These are phyloP conservation scores for Diaporthe batatas DNA, from an alignment of 2,329 filamentous ascomycete genomes.

Conservation along the genomic window DNA sequence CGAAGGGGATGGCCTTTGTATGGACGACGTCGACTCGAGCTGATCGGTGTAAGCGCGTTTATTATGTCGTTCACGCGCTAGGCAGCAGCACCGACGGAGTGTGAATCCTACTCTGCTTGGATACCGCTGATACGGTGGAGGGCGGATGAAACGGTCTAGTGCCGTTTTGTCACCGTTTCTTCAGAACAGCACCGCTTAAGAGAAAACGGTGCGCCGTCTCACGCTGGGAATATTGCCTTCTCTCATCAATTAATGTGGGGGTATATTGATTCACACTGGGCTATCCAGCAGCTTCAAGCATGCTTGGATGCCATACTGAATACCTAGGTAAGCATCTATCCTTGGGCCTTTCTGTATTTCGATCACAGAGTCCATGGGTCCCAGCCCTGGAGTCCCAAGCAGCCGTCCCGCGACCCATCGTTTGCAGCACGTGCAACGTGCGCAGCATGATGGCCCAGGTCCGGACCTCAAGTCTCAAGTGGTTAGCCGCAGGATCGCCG, in stretches of 20 bases:
- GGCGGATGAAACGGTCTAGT: neutral
- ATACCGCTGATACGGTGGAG: neutral
- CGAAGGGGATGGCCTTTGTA: neutral
- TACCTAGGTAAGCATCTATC: neutral
- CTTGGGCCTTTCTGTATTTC: neutral
- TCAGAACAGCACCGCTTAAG: neutral
- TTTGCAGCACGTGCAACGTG: neutral
- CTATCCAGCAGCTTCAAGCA: neutral
- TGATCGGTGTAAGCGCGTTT: slow-evolving; percentile 10
- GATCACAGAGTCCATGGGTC: neutral
- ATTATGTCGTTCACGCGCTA: neutral
- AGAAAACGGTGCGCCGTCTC: neutral
- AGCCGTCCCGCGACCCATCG: too few species aligned
- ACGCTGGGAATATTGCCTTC: neutral
- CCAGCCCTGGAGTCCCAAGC: neutral
- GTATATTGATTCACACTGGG: too few species aligned
- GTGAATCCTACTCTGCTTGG: neutral
- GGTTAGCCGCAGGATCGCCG: neutral
- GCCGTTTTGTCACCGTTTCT: neutral
- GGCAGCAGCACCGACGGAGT: neutral
- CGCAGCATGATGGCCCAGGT: too few species aligned
- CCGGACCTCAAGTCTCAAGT: neutral
- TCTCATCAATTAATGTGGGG: neutral
- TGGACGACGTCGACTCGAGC: neutral
- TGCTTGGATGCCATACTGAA: neutral